Percentiles rank a stretch among this genome's conserved stretches.
phyloP scores from a whole-genome alignment of 1,139 yeast genomes.

The Scheffersomyces lignicola region DNA sequence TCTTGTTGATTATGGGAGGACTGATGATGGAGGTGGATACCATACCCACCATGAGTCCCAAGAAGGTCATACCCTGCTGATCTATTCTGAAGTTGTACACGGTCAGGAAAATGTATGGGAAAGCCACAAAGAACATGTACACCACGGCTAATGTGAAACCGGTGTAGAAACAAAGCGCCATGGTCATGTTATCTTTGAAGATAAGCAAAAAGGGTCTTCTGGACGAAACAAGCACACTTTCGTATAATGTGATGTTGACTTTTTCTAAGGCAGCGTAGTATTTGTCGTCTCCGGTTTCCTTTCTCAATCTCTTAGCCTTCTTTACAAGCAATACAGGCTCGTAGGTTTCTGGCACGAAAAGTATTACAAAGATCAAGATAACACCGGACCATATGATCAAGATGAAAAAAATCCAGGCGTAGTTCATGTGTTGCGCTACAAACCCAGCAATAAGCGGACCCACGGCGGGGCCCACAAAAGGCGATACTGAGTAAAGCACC shows the following conservation, averaged over 20 bases:
- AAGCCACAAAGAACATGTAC: slow-evolving; percentile 62
- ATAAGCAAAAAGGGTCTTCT: slow-evolving; percentile 57
- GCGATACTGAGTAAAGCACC: slow-evolving; percentile 30
- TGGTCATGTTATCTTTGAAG: slow-evolving; percentile 61
- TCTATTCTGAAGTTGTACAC: slow-evolving; percentile 44
- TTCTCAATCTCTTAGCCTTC: slow-evolving; percentile 47
- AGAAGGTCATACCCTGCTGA: slow-evolving; percentile 48
- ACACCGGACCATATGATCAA: slow-evolving; percentile 34
- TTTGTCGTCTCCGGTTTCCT: slow-evolving; percentile 37
- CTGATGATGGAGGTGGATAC: slow-evolving; percentile 21
- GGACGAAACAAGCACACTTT: slow-evolving; percentile 38
- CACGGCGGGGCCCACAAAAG: slow-evolving; percentile 35
- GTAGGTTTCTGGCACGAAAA: slow-evolving; percentile 53
- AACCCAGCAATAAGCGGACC: slow-evolving; percentile 35
- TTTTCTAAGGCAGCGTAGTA: slow-evolving; percentile 53
- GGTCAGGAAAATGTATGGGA: slow-evolving; percentile 54
- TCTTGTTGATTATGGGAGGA: slow-evolving; percentile 23
- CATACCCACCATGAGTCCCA: slow-evolving; percentile 55
- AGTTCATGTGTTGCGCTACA: slow-evolving; percentile 25
- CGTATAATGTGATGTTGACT: slow-evolving; percentile 20
- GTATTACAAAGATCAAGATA: slow-evolving; percentile 27
- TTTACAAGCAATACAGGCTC: slow-evolving; percentile 44
- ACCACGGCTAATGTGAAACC: slow-evolving; percentile 61
- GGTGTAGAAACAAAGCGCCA: slow-evolving; percentile 59
- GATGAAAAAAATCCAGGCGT: slow-evolving; percentile 50